Evolutionary conservation across 2,329 filamentous ascomycete species (phyloP).

Genomic region (Alternaria postmessia): DNA sequence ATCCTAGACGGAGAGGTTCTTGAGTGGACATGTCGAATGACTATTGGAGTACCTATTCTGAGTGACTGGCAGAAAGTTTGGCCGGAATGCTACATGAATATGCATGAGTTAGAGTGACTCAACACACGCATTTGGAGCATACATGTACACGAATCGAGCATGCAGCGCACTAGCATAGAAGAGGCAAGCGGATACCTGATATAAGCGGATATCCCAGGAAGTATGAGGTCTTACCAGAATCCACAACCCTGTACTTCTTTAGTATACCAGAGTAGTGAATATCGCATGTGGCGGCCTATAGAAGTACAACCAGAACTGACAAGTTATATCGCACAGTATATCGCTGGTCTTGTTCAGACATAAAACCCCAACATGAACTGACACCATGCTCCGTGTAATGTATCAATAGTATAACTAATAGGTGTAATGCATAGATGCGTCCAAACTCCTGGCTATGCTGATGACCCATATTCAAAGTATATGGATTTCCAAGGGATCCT

Average conservation of each 20-base stretch:
- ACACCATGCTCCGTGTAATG: neutral
- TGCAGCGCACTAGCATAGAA: conserved; percentile 13
- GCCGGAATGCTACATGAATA: neutral
- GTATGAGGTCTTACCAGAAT: neutral
- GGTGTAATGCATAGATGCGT: conserved; percentile 8
- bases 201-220: conserved; percentile 10
- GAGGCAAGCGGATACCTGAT: conserved; percentile 10
- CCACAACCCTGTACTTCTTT: neutral
- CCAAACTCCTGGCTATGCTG: conserved; percentile 37
- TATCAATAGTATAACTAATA: conserved; percentile 8
- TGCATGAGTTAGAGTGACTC: neutral
- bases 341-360: neutral
- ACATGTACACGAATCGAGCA: neutral
- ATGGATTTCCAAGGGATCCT: neutral
- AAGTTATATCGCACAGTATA: neutral
- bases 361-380: neutral
- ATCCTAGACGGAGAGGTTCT: conserved; percentile 21
- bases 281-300: neutral
- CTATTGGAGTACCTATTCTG: neutral
- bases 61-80: neutral
- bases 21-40: conserved; percentile 13
- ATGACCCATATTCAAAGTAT: conserved; percentile 14
- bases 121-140: neutral
- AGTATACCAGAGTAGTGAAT: neutral
- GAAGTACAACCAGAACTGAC: neutral